Evolutionary conservation across 2,329 filamentous ascomycete species (phyloP).

Genomic region (Neodidymelliopsis sp.): DNA sequence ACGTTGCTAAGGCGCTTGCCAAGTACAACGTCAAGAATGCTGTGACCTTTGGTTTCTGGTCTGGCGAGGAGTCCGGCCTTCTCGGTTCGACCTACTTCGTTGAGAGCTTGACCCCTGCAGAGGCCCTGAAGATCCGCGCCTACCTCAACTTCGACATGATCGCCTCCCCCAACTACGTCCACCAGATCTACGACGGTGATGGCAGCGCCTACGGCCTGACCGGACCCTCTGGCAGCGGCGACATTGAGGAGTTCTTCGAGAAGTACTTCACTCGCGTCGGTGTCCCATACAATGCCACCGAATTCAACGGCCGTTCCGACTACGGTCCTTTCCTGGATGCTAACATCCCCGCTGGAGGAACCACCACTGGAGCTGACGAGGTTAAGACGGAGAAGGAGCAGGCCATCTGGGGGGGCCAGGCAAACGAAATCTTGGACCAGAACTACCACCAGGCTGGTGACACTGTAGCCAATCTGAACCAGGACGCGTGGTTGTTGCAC

Average conservation of each 20-base stretch:
- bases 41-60: conserved; percentile 51
- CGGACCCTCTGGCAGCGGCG: conserved; percentile 43
- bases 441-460: conserved; percentile 51
- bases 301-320: conserved; percentile 50
- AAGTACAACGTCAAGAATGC: conserved; percentile 53
- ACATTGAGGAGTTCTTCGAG: conserved; percentile 45
- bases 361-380: conserved; percentile 49
- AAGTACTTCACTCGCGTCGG: conserved; percentile 39
- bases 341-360: conserved; percentile 47
- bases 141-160: conserved; percentile 56
- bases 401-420: conserved; percentile 44
- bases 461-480: conserved; percentile 44
- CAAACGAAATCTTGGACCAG: conserved; percentile 32
- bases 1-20: conserved; percentile 48
- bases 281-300: conserved; percentile 40
- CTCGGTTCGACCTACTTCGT: conserved; percentile 49
- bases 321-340: conserved; percentile 48
- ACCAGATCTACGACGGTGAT: conserved; percentile 49
- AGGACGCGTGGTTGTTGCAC: conserved; percentile 43
- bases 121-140: conserved; percentile 45
- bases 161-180: conserved; percentile 47
- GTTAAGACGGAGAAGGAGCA: conserved; percentile 49
- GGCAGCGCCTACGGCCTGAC: conserved; percentile 41
- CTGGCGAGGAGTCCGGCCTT: conserved; percentile 49
- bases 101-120: conserved; percentile 30